These are phyloP conservation scores for Cytospora schulzeri DNA, from an alignment of 2,329 filamentous ascomycete species.

Conservation along the genomic window DNA sequence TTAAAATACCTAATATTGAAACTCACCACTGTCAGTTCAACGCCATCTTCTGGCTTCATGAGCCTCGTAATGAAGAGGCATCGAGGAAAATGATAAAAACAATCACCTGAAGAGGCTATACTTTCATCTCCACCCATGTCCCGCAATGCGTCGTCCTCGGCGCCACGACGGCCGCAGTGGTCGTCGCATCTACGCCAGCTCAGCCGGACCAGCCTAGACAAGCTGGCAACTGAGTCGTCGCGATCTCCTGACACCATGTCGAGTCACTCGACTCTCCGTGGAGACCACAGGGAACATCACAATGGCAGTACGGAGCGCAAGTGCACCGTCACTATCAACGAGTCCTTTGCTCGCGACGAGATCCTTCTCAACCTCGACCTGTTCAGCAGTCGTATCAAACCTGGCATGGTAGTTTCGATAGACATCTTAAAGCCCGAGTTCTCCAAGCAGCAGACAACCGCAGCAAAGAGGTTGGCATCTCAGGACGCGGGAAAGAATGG, in stretches of 20 bases:
- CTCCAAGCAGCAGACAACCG: conserved; percentile 27
- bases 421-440: conserved; percentile 52
- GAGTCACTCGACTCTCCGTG: conserved; percentile 51
- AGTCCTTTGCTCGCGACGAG: conserved; percentile 76
- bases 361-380: conserved; percentile 76
- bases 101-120: conserved; percentile 1
- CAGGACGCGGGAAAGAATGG: conserved; percentile 22
- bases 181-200: conserved; percentile 56
- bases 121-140: conserved; percentile 37
- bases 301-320: conserved; percentile 44
- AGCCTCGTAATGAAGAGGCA: conserved; percentile 9
- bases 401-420: conserved; percentile 74
- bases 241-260: conserved; percentile 53
- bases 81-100: conserved; percentile 12
- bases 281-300: conserved; percentile 34
- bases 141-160: conserved; percentile 46
- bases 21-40: neutral
- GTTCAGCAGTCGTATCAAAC: conserved; percentile 63
- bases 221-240: conserved; percentile 40
- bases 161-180: conserved; percentile 52
- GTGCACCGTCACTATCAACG: conserved; percentile 64
- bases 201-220: conserved; percentile 52
- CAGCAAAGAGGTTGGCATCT: conserved; percentile 30
- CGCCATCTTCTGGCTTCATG: neutral
- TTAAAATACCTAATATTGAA: neutral